Evolutionary conservation across 257 asterid species (phyloP).

Genomic region (Cinchona pubescens): DNA sequence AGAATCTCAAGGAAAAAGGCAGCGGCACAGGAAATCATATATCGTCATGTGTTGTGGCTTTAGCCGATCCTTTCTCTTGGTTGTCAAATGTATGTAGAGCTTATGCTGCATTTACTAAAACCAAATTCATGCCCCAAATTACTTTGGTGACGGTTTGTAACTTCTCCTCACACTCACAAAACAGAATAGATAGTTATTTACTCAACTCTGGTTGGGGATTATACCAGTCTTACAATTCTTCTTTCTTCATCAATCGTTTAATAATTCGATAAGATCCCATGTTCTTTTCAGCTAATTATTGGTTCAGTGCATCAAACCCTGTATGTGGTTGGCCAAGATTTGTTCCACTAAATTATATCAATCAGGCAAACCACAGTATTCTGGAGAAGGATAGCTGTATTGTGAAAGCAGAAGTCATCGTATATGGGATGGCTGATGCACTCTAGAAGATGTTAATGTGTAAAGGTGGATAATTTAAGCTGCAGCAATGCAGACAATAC

Average conservation of each 20-base stretch:
- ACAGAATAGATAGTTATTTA: background rate
- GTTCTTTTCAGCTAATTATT: constrained; percentile 51
- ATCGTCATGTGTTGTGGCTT: constrained; percentile 56
- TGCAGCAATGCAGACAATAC: background rate
- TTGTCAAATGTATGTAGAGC: constrained; percentile 49
- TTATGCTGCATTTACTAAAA: constrained; percentile 51
- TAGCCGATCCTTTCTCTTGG: constrained; percentile 49
- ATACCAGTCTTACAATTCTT: background rate
- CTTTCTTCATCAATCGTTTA: background rate
- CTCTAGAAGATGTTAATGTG: background rate
- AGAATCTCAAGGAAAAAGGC: constrained; percentile 58
- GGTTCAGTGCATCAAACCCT: constrained; percentile 37
- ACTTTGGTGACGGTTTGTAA: constrained; percentile 46
- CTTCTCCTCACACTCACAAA: background rate
- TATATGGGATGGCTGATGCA: constrained; percentile 17
- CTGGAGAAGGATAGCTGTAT: constrained; percentile 6
- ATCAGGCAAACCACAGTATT: background rate
- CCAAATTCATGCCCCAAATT: constrained; percentile 35
- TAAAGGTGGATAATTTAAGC: background rate
- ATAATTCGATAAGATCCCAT: background rate
- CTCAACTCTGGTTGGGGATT: background rate
- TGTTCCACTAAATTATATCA: constrained; percentile 11
- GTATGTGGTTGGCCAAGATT: constrained; percentile 23
- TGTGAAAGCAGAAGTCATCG: constrained; percentile 22
- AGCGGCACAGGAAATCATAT: constrained; percentile 44